These are phyloP conservation scores for Radiomyces spectabilis DNA, from an alignment of 192 early-diverging fungal species.

Conservation along the genomic window DNA sequence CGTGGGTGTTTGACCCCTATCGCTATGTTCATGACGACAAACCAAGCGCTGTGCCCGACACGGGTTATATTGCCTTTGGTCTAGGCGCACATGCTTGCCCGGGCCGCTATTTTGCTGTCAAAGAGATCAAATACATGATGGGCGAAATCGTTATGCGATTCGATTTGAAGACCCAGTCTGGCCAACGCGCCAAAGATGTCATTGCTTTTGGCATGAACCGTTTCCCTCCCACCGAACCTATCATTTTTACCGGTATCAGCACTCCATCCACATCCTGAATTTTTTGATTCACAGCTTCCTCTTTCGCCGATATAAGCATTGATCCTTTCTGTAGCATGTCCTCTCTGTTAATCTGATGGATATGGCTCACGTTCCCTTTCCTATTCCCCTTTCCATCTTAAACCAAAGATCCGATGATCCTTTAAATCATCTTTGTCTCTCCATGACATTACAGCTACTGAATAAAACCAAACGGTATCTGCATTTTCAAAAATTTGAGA, in stretches of 20 bases:
- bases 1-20: slow-evolving; percentile 3
- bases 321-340: too few species aligned
- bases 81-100: slow-evolving; percentile 25
- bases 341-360: too few species aligned
- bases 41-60: background rate
- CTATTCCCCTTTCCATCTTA: too few species aligned
- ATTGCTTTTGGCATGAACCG: slow-evolving; percentile 4
- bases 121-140: slow-evolving; percentile 16
- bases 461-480: too few species aligned
- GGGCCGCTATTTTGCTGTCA: slow-evolving; percentile 19
- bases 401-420: too few species aligned
- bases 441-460: too few species aligned
- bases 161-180: slow-evolving; percentile 3
- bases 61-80: slow-evolving; percentile 17
- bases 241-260: slow-evolving; percentile 6
- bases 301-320: too few species aligned
- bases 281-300: too few species aligned
- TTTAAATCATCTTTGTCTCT: too few species aligned
- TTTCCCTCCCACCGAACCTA: background rate
- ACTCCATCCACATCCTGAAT: too few species aligned
- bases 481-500: too few species aligned
- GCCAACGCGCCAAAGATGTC: slow-evolving; percentile 1
- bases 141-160: slow-evolving; percentile 1
- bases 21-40: slow-evolving; percentile 5
- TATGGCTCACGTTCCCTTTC: too few species aligned